Conservation (phyloP, 352 stramenopile species). For the Thraustochytrium striatum region DNA sequence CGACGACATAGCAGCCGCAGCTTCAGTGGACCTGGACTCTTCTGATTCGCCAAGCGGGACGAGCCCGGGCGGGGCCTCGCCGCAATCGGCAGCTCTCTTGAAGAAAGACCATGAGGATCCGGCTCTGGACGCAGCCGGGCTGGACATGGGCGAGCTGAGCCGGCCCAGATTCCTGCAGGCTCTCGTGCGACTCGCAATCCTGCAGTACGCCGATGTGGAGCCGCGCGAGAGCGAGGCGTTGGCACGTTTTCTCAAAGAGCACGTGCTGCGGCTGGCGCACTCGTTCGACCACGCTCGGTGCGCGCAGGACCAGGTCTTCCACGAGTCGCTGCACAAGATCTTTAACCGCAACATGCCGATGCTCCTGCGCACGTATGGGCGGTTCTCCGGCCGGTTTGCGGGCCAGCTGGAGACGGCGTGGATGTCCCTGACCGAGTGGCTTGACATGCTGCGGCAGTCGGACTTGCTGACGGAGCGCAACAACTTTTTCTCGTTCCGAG, state of each 20-base stretch:
- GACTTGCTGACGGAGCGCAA: not conserved
- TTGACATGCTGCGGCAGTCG: not conserved
- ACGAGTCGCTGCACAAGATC: not conserved
- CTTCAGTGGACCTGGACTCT: too few relatives aligned
- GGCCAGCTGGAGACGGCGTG: conserved; percentile 7
- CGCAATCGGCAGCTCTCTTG: not conserved
- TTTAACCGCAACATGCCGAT: conserved; percentile 33
- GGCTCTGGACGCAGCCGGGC: not conserved
- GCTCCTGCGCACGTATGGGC: not conserved
- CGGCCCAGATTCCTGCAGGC: not conserved
- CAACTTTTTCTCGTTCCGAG: too few relatives aligned
- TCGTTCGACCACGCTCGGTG: not conserved
- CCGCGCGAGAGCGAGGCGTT: conserved; percentile 6
- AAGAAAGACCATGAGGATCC: not conserved
- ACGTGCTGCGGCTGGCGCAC: not conserved
- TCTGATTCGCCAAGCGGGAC: not conserved
- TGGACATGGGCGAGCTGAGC: not conserved
- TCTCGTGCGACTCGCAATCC: conserved; percentile 1
- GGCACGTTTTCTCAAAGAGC: not conserved
- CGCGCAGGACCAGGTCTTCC: not conserved
- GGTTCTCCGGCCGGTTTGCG: not conserved
- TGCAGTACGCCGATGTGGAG: not conserved
- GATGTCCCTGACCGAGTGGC: conserved; percentile 37
- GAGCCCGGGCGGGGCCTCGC: not conserved
- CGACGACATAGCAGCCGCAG: too few relatives aligned